Percentiles rank a stretch among this genome's conserved stretches.
Evolutionary conservation across 768 basidiomycete genomes (phyloP).

Genomic region (Auricularia sp.): DNA sequence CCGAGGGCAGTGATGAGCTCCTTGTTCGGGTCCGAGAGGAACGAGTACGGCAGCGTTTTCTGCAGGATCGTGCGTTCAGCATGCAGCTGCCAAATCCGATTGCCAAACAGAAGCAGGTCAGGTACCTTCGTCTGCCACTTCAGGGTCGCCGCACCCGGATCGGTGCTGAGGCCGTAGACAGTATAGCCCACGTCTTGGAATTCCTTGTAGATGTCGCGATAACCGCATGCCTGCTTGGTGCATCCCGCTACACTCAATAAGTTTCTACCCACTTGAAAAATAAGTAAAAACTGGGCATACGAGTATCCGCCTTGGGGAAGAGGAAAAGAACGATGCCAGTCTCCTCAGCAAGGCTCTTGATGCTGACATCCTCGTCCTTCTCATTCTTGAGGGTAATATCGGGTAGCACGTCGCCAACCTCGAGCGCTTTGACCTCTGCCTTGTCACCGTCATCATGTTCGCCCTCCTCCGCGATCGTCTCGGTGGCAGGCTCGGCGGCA

Average conservation of each 20-base stretch:
- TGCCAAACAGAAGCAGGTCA: no score
- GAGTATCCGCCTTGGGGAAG: conserved; percentile 78
- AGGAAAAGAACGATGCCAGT: conserved; percentile 75
- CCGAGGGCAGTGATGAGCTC: conserved; percentile 72
- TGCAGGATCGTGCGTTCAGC: conserved; percentile 19
- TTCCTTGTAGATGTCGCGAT: conserved; percentile 72
- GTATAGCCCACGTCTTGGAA: conserved; percentile 59
- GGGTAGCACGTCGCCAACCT: conserved; percentile 70
- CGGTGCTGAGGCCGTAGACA: conserved; percentile 80
- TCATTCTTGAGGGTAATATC: conserved; percentile 74
- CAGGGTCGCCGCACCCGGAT: conserved; percentile 59
- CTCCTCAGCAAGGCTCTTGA: conserved; percentile 52
- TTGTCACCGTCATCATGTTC: conserved; percentile 13
- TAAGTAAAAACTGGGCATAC: conserved; percentile 33
- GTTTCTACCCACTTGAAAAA: background rate
- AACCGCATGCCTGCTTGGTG: conserved; percentile 87
- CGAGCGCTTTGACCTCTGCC: conserved; percentile 28
- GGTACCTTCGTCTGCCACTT: conserved; percentile 81
- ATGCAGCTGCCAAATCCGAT: no score
- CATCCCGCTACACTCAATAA: conserved; percentile 57
- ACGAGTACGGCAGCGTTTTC: conserved; percentile 77
- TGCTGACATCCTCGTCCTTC: conserved; percentile 67
- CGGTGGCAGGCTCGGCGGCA: conserved; percentile 8
- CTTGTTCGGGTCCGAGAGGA: conserved; percentile 85
- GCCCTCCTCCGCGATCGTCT: conserved; percentile 14